Conservation (phyloP, 345 rosid genomes). For the Zanthoxylum bungeanum region DNA sequence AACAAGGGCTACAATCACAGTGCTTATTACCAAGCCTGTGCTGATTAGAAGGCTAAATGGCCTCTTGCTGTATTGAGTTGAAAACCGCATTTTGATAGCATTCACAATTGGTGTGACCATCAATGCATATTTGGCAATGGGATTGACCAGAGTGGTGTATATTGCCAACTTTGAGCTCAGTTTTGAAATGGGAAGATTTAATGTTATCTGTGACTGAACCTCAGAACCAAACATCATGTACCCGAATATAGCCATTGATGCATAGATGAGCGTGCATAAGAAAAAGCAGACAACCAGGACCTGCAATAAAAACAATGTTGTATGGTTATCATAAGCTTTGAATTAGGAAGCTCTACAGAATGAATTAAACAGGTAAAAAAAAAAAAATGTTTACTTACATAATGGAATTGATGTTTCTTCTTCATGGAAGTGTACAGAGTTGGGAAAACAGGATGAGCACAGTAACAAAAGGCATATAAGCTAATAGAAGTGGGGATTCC, state of each 20-base stretch:
- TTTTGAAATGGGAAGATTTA: slow-evolving; percentile 44
- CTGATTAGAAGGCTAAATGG: slow-evolving; percentile 27
- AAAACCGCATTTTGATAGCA: slow-evolving; percentile 30
- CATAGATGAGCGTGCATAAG: slow-evolving; percentile 42
- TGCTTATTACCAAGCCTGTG: slow-evolving; percentile 42
- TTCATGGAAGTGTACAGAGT: slow-evolving; percentile 79
- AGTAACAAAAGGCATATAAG: slow-evolving; percentile 83
- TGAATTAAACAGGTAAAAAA: neutral
- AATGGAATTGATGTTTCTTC: slow-evolving; percentile 72
- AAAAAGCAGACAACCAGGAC: slow-evolving; percentile 53
- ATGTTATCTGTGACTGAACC: slow-evolving; percentile 48
- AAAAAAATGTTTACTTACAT: slow-evolving; percentile 40
- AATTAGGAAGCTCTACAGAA: neutral
- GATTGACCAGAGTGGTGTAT: slow-evolving; percentile 55
- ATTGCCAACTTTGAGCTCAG: slow-evolving; percentile 59
- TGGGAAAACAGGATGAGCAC: slow-evolving; percentile 93
- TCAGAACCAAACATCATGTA: slow-evolving; percentile 55
- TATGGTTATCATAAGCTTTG: neutral
- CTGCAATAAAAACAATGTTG: slow-evolving; percentile 18
- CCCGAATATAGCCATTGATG: slow-evolving; percentile 55
- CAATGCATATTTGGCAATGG: slow-evolving; percentile 57
- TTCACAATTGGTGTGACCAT: slow-evolving; percentile 54
- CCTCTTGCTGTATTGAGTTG: slow-evolving; percentile 27
- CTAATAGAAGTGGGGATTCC: slow-evolving; percentile 80
- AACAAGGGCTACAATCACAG: slow-evolving; percentile 44